A percentile compares a stretch with the other conserved stretches of the same genome.
phyloP scores from a whole-genome alignment of 2,329 filamentous ascomycete genomes.

The Penicillium sp. region DNA sequence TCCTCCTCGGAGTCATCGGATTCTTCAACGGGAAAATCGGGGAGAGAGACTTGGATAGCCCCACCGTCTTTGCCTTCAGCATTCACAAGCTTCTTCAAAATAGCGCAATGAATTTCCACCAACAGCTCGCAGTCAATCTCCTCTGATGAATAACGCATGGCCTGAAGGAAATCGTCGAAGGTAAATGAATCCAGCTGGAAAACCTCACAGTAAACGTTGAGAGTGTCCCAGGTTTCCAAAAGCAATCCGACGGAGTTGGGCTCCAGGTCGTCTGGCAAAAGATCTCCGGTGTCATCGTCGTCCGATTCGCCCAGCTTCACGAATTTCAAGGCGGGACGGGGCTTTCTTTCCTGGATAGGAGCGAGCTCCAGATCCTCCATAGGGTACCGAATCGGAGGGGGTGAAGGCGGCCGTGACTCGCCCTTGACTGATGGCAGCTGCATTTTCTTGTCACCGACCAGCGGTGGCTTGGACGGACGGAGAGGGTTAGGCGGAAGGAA shows the following conservation, averaged over 20 bases:
- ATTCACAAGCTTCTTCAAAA: constrained; percentile 79
- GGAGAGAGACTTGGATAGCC: constrained; percentile 68
- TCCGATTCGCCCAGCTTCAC: constrained; percentile 62
- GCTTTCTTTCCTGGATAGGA: constrained; percentile 56
- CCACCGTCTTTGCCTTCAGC: constrained; percentile 65
- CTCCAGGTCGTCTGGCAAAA: constrained; percentile 51
- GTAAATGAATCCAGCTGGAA: constrained; percentile 95
- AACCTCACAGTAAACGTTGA: constrained; percentile 97
- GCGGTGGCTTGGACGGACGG: constrained; percentile 27
- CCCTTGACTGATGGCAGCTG: constrained; percentile 40
- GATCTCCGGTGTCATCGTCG: constrained; percentile 44
- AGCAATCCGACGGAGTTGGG: constrained; percentile 83
- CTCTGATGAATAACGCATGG: constrained; percentile 70
- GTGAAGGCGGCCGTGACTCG: constrained; percentile 56
- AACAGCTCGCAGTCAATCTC: constrained; percentile 76
- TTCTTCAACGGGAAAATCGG: constrained; percentile 66
- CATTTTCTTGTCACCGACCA: constrained; percentile 32
- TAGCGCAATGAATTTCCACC: constrained; percentile 83
- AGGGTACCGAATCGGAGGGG: constrained; percentile 82
- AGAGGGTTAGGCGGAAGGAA: constrained; percentile 35
- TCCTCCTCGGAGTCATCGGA: constrained; percentile 61
- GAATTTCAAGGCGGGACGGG: constrained; percentile 72
- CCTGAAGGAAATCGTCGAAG: constrained; percentile 90
- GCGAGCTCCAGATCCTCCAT: constrained; percentile 87
- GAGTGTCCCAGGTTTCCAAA: constrained; percentile 89